These are phyloP conservation scores for Trichosporon asahii DNA, from an alignment of 1,284 basidiomycete genomes.

Conservation along the genomic window DNA sequence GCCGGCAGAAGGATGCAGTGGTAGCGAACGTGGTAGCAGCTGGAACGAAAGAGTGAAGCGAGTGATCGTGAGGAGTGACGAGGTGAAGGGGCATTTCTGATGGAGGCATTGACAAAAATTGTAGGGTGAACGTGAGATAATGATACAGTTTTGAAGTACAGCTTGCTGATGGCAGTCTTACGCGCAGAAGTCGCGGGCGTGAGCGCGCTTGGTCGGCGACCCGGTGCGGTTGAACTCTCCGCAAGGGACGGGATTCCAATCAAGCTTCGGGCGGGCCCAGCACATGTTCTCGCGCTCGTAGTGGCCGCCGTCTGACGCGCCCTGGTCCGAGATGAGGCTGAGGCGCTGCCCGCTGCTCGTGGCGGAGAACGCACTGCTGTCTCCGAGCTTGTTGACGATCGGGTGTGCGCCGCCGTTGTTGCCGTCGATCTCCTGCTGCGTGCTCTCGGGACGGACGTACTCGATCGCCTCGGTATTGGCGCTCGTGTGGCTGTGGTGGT, in stretches of 20 bases:
- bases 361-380: background rate
- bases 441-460: constrained; percentile 2
- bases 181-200: background rate
- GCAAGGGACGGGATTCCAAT: constrained; percentile 5
- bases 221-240: constrained; percentile 3
- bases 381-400: constrained; percentile 7
- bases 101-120: background rate
- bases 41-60: background rate
- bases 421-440: constrained; percentile 1
- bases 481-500: constrained; percentile 1
- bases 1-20: background rate
- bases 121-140: background rate
- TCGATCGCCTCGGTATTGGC: background rate
- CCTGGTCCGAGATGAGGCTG: background rate
- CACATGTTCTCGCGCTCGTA: constrained; percentile 4
- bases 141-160: background rate
- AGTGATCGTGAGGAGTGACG: background rate
- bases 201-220: background rate
- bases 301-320: background rate
- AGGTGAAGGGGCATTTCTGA: background rate
- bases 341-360: background rate
- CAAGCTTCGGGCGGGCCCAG: background rate
- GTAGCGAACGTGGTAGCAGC: background rate
- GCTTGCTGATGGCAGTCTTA: background rate
- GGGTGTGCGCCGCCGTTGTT: constrained; percentile 8